Evolutionary conservation across 176 grass and related monocot species (phyloP).

Genomic region (Saccharum spontaneum): DNA sequence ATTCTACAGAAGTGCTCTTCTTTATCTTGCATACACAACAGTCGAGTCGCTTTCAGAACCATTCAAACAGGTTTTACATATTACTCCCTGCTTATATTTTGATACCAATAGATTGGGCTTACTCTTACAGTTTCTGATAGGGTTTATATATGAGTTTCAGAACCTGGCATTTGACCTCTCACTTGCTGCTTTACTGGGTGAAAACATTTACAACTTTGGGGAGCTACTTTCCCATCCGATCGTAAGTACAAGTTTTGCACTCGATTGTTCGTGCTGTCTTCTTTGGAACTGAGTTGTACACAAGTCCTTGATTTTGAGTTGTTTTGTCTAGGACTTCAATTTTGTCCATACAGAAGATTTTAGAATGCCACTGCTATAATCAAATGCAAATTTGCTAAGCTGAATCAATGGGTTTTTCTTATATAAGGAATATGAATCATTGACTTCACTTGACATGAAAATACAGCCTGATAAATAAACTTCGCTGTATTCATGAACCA

Average conservation of each 20-base stretch:
- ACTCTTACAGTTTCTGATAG: slow-evolving; percentile 26
- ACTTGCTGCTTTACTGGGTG: slow-evolving; percentile 79
- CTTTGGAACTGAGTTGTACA: background rate
- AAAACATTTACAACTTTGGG: slow-evolving; percentile 91
- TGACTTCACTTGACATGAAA: slow-evolving; percentile 11
- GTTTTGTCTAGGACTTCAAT: background rate
- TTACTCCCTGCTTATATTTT: slow-evolving; percentile 24
- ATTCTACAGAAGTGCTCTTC: slow-evolving; percentile 75
- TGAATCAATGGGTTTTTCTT: background rate
- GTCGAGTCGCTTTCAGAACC: slow-evolving; percentile 81
- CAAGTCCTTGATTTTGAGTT: background rate
- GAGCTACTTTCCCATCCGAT: slow-evolving; percentile 88
- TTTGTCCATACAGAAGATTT: background rate
- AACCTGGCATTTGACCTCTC: slow-evolving; percentile 81
- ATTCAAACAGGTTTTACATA: slow-evolving; percentile 85
- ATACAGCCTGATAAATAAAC: background rate
- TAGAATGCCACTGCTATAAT: background rate
- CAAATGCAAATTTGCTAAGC: background rate
- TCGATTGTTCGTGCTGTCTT: background rate
- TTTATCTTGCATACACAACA: slow-evolving; percentile 89
- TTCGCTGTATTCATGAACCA: background rate
- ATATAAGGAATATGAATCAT: background rate
- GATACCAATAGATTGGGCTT: background rate
- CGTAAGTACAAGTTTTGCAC: slow-evolving; percentile 44
- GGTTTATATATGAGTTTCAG: slow-evolving; percentile 39